A percentile compares a stretch with the other conserved stretches of the same genome.
These are phyloP conservation scores for Trichoderma lentiforme DNA, from an alignment of 2,329 filamentous ascomycete species.

Conservation along the genomic window DNA sequence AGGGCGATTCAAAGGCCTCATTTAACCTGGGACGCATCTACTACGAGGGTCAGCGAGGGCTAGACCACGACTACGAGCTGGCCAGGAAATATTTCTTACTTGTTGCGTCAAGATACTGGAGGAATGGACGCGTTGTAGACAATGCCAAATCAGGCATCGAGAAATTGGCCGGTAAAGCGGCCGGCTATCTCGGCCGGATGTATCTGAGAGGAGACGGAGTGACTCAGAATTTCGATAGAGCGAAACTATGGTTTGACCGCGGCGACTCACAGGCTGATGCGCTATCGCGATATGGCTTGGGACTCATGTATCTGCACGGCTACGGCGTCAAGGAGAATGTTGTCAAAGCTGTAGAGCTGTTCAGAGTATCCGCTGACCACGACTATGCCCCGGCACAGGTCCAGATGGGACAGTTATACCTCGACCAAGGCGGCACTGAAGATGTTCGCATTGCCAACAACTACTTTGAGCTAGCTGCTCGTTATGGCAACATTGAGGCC, in stretches of 20 bases:
- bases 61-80: constrained; percentile 68
- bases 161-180: constrained; percentile 76
- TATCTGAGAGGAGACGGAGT: constrained; percentile 84
- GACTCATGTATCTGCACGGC: constrained; percentile 78
- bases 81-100: constrained; percentile 79
- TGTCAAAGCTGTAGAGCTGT: constrained; percentile 68
- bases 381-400: constrained; percentile 79
- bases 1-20: constrained; percentile 83
- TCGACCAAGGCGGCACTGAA: constrained; percentile 70
- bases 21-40: constrained; percentile 82
- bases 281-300: constrained; percentile 80
- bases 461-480: constrained; percentile 83
- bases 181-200: constrained; percentile 85
- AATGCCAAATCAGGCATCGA: constrained; percentile 69
- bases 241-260: constrained; percentile 78
- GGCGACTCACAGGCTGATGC: constrained; percentile 73
- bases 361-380: constrained; percentile 76
- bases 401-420: constrained; percentile 75
- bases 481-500: constrained; percentile 81
- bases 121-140: constrained; percentile 66
- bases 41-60: constrained; percentile 77
- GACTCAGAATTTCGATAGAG: constrained; percentile 72
- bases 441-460: constrained; percentile 75
- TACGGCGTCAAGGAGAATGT: constrained; percentile 69
- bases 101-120: constrained; percentile 80